phyloP scores from a whole-genome alignment of 345 rosid genomes.

The Melaleuca quinquenervia region DNA sequence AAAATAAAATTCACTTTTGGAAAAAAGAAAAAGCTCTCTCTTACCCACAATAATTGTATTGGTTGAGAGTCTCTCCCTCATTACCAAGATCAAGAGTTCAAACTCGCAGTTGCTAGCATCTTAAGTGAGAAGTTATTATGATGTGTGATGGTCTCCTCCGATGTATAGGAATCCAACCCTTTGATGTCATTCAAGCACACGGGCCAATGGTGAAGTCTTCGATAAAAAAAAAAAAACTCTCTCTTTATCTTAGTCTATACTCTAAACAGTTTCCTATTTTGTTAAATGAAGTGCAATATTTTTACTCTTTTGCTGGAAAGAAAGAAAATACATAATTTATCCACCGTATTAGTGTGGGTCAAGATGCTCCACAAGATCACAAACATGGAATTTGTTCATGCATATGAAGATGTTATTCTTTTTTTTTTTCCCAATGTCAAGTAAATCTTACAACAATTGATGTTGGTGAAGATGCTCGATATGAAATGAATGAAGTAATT shows the following conservation, averaged over 20 bases:
- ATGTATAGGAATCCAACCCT: too few relatives aligned
- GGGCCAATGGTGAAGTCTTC: too few relatives aligned
- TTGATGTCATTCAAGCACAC: too few relatives aligned
- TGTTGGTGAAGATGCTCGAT: background rate
- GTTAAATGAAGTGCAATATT: background rate
- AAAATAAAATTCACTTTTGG: background rate
- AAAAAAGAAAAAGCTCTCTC: too few relatives aligned
- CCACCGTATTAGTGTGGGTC: background rate
- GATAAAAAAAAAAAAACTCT: background rate
- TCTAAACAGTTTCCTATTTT: background rate
- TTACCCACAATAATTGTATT: too few relatives aligned
- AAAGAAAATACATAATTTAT: background rate
- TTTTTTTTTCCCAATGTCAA: background rate
- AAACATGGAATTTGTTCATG: background rate
- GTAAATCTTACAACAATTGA: background rate
- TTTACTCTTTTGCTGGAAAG: background rate
- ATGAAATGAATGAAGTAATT: background rate
- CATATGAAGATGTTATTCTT: background rate
- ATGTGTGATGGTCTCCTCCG: too few relatives aligned
- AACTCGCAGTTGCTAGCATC: too few relatives aligned
- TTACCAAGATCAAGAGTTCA: too few relatives aligned
- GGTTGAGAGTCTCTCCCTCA: too few relatives aligned
- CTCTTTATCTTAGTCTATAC: background rate
- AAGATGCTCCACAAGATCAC: background rate
- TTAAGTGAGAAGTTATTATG: too few relatives aligned